Evolutionary conservation across 371 early-diverging fungal genomes (phyloP), one percentile per base, ranked within the genome.

Genomic region (Cladochytrium tenue): DNA sequence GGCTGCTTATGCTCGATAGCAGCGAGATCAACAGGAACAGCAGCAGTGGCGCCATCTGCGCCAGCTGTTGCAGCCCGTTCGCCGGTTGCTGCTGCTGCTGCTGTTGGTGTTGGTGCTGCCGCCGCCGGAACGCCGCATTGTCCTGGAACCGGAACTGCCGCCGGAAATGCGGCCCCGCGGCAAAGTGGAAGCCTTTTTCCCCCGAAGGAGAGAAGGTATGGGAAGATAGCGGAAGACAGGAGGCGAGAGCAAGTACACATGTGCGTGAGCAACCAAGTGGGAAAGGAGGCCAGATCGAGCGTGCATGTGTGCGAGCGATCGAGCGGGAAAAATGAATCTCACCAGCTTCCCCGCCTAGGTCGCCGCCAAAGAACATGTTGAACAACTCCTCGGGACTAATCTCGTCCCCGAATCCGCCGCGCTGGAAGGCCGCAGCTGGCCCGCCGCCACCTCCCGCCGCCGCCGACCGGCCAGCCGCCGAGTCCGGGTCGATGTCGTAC

Each of bases 311-410:
- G n/a, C 34, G 32, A 35, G 17, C 53, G 5, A 27, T 4, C 28
- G 31, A 15, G n/a, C 32, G 30, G n/a, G 20, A 30, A 30, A 68
- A 10, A 34, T n/a, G n/a, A n/a, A n/a, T n/a, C n/a, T n/a, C n/a
- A n/a, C n/a, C 36, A 32, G 34, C 51, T 5, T 70, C 62, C 58
- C 50, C 31, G 28, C 53, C 1, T 17, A 64, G 72, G 53, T 77
- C 71, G 20, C 75, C 77, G 26, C 72, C 71, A 23, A 82, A 95
- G 70, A 97, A 96, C 93, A 95, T 95, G 75, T 94, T 94, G 82
- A 96, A 95, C 31, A 96, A 66, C 7, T 96, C 96, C 70, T 96
- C 98, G 1, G 95, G 95, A 23, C 88, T 89, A n/a, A 96, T 52
- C 17, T 55, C 69, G 28, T 73, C 76, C 27, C 68, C 68, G 17